Base-by-base conservation (phyloP, 257 asterid genomes). In the Nicotiana sylvestris region DNA sequence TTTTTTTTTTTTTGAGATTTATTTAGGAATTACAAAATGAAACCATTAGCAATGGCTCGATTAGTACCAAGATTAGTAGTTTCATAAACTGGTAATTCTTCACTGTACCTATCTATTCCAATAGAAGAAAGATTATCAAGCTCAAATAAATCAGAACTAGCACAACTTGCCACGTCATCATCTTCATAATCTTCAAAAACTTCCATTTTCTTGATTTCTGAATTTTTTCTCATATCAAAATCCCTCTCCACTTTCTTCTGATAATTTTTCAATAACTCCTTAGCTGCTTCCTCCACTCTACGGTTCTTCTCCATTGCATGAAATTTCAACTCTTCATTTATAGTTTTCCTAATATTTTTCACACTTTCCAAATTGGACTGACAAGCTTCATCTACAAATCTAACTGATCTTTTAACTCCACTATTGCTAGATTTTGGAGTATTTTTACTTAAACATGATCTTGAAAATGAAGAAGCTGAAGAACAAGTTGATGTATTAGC, bases 101-200 rank as follows among this genome's bases (percentile, higher is more conserved):
- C 91, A 30, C 88, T 74, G 76, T 92, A 94, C 91, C 91, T 90
- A 81, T 92, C 93, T 88, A 91, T 94, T 27, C 98, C 97, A 81
- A 94, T 90, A 61, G 94, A 89, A 0, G 94, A 91, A 25, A 94
- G 94, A 84, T 93, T 91, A 84, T 94, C 97, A 67, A 94, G 84
- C 68, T 94, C 98, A 80, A 94, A 94, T 81, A 94, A 89, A 88
- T 94, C 98, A 7, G 98, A 94, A 68, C 98, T 94, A 1, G 97
- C 95, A 35, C 80, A 93, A 39, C 98, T 94, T 9, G 92, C 97
- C 0, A 86, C 91, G 62, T 88, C 95, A 33, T 94, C 96, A 0
- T 87, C 92, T 0, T 90, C 88, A 0, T 39, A 39, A 39, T 92
- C 95, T 0, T 89, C 88, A 43, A 82, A 69, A 3, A 49, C 85